phyloP scores from a whole-genome alignment of 1,284 basidiomycete genomes.

The Mrakiaceae sp. region DNA sequence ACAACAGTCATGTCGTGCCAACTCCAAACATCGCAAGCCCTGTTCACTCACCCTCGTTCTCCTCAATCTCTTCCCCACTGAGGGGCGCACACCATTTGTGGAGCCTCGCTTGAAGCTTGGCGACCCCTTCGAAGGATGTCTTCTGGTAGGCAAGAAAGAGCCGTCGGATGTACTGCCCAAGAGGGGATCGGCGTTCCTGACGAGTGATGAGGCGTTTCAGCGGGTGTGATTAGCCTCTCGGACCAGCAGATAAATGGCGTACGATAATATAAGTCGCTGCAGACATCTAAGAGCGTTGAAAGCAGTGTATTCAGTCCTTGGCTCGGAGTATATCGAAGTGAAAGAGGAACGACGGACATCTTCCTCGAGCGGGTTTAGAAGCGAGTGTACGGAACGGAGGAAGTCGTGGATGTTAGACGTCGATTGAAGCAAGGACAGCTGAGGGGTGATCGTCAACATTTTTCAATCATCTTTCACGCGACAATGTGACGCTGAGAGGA shows the following conservation, averaged over 20 bases:
- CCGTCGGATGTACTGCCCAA: slow-evolving; percentile 29
- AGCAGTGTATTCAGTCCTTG: not conserved
- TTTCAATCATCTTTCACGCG: too few species aligned
- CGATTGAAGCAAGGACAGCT: too few species aligned
- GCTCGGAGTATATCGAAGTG: not conserved
- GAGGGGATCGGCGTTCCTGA: slow-evolving; percentile 28
- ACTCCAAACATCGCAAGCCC: slow-evolving; percentile 14
- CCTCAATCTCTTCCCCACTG: not conserved
- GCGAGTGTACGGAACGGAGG: not conserved
- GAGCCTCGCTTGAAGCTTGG: slow-evolving; percentile 24
- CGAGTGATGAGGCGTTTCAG: too few species aligned
- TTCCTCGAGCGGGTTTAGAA: not conserved
- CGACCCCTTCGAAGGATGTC: slow-evolving; percentile 30
- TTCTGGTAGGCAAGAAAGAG: slow-evolving; percentile 26
- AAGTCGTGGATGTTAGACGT: slow-evolving; percentile 1
- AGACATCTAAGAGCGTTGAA: not conserved
- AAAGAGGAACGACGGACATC: not conserved
- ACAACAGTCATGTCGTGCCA: slow-evolving; percentile 11
- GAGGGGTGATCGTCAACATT: too few species aligned
- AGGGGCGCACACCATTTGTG: slow-evolving; percentile 26
- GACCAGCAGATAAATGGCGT: too few species aligned
- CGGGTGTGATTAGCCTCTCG: too few species aligned
- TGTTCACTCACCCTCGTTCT: not conserved
- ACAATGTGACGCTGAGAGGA: too few species aligned
- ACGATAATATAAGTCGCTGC: too few species aligned